These are phyloP conservation scores for Fusarium sp. DNA, from an alignment of 2,329 filamentous ascomycete species.

Conservation along the genomic window DNA sequence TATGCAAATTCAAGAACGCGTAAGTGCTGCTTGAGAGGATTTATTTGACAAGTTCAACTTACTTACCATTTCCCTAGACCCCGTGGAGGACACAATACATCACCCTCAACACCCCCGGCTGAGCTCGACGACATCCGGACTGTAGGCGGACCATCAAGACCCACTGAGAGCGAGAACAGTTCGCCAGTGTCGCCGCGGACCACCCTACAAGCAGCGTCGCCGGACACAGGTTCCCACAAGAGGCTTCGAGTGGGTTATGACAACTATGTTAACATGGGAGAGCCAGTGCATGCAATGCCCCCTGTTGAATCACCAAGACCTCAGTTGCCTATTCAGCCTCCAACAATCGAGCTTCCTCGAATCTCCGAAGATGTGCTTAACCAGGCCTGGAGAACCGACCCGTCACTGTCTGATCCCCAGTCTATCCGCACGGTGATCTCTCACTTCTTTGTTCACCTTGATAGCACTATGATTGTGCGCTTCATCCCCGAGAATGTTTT, in stretches of 20 bases:
- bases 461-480: constrained; percentile 58
- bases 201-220: constrained; percentile 51
- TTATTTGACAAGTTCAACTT: not conserved
- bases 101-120: constrained; percentile 65
- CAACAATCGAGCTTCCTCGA: constrained; percentile 58
- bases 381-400: constrained; percentile 65
- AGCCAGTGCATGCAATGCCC: constrained; percentile 50
- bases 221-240: constrained; percentile 60
- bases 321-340: constrained; percentile 55
- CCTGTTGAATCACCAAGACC: constrained; percentile 57
- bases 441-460: constrained; percentile 59
- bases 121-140: constrained; percentile 63
- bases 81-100: constrained; percentile 69
- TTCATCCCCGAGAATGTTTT: constrained; percentile 59
- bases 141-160: constrained; percentile 50
- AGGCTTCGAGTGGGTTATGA: constrained; percentile 64
- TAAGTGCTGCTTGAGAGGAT: constrained; percentile 64
- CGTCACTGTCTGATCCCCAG: constrained; percentile 61
- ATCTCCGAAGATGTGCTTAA: constrained; percentile 64
- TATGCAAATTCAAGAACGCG: constrained; percentile 89
- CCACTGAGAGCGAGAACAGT: constrained; percentile 60
- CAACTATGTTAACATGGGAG: constrained; percentile 56
- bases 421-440: constrained; percentile 57
- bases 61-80: constrained; percentile 57
- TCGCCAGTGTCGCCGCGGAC: constrained; percentile 64